Base-by-base conservation (phyloP, 345 rosid genomes). In the Gossypium stocksii region DNA sequence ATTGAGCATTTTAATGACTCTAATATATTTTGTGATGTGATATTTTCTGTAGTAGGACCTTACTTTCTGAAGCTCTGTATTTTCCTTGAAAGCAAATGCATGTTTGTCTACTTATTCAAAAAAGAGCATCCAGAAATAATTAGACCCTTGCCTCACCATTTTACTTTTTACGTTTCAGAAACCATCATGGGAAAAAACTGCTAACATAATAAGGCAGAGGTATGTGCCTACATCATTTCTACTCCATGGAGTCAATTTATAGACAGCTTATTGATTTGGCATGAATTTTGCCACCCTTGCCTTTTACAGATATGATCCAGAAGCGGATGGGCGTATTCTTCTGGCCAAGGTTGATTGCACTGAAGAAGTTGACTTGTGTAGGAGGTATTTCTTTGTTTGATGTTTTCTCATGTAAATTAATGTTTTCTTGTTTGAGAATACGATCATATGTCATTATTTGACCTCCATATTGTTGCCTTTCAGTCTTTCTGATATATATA, bases 181-280 rank as follows among this genome's bases (percentile, higher is more conserved):
- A 90, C 93, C 98, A 60, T 90, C 99, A 15, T 95, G 99, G 99
- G 99, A 95, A 86, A 95, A 87, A 75, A 91, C 99, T 70, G 97
- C 98, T 59, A 88, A 85, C 76, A 86, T 84, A 78, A 82, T 93
- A 70, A 88, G 86, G 80, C 91, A 93, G 81, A 91, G 97, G 99
- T 95, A 64, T 59, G 65, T 79, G 44, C 72, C 46, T 61, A 38
- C 25, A 54, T 66, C 66, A 29, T 75, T 43, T 75, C 20, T 73
- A 71, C 74, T 56, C 52, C 14, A n/a, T 20, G 27, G 49, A 57
- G 54, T 78, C 49, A 6, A 49, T 52, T 69, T 74, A 8, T 14
- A n/a, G 34, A 10, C n/a, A 34, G 20, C 38, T 58, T 64, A 25
- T n/a, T 52, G 16, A 52, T 52, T 70, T 52, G 9, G 6, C 46